These are phyloP conservation scores for Pascua sp. DNA, from an alignment of 1,284 basidiomycete species.

Conservation along the genomic window DNA sequence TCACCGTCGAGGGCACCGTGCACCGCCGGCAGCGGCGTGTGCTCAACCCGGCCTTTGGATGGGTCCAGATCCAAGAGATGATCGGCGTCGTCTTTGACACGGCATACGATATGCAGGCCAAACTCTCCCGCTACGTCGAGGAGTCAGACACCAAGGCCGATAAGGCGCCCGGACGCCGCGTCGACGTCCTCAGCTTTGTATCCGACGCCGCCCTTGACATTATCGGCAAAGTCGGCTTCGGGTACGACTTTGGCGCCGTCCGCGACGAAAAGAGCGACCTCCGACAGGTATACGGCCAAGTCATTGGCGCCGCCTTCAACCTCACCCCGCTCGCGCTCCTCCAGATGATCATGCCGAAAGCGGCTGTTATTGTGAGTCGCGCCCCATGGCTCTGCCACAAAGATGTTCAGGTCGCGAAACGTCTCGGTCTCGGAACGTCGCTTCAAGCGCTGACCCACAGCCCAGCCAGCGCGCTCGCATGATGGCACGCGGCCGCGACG, in stretches of 20 bases:
- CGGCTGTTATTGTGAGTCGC: too few species aligned
- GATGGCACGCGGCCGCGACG: not conserved
- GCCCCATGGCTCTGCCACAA: too few species aligned
- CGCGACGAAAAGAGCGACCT: too few species aligned
- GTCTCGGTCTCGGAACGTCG: too few species aligned
- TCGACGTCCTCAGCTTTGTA: conserved; percentile 61
- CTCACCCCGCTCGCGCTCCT: too few species aligned
- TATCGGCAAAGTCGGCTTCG: conserved; percentile 65
- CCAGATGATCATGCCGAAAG: too few species aligned
- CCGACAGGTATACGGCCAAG: too few species aligned
- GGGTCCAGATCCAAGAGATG: conserved; percentile 44
- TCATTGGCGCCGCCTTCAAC: too few species aligned
- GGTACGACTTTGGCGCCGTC: conserved; percentile 56
- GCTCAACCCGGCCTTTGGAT: conserved; percentile 51
- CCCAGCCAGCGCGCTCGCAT: not conserved
- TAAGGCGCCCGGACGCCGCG: conserved; percentile 1
- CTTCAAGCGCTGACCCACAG: not conserved
- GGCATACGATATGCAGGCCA: conserved; percentile 55
- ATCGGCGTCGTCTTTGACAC: conserved; percentile 64
- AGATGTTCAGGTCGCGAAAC: too few species aligned
- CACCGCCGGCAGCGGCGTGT: conserved; percentile 57
- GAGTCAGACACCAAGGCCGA: conserved; percentile 8
- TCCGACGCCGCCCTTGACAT: conserved; percentile 62
- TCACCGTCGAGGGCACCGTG: conserved; percentile 51
- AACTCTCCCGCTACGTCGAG: conserved; percentile 12